Evolutionary conservation across 371 early-diverging fungal genomes (phyloP).

Genomic region (Mycotypha africana): DNA sequence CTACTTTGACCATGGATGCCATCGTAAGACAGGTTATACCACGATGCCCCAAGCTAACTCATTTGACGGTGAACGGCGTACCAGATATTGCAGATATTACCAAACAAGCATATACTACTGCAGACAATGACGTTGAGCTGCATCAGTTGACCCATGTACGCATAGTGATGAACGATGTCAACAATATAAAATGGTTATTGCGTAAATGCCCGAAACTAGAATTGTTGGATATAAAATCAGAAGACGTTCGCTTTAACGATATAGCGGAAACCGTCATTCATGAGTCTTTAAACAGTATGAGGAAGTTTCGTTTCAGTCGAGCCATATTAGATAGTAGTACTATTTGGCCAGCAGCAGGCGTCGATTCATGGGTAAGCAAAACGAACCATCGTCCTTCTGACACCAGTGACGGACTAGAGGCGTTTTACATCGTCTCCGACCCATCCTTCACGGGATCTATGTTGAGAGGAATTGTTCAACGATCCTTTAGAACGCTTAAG

Average conservation of each 20-base stretch:
- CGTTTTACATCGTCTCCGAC: not conserved
- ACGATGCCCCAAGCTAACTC: conserved; percentile 9
- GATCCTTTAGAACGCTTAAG: not conserved
- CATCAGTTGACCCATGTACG: not conserved
- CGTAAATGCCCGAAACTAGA: not conserved
- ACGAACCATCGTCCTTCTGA: too few species aligned
- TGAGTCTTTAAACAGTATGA: too few species aligned
- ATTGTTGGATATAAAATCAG: not conserved
- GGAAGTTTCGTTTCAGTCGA: too few species aligned
- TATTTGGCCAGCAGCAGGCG: too few species aligned
- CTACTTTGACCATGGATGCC: not conserved
- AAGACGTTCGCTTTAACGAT: not conserved
- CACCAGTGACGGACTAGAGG: not conserved
- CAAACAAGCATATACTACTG: too few species aligned
- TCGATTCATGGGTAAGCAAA: too few species aligned
- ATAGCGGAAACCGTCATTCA: not conserved
- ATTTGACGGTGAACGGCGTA: conserved; percentile 14
- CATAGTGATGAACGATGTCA: not conserved
- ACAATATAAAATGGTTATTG: not conserved
- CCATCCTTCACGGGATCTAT: not conserved
- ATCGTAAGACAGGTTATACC: conserved; percentile 7
- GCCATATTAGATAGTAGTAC: too few species aligned
- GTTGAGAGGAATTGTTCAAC: not conserved
- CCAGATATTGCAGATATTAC: not conserved
- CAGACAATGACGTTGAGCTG: not conserved